phyloP scores from a whole-genome alignment of 257 asterid species.

The Solanum phureja region DNA sequence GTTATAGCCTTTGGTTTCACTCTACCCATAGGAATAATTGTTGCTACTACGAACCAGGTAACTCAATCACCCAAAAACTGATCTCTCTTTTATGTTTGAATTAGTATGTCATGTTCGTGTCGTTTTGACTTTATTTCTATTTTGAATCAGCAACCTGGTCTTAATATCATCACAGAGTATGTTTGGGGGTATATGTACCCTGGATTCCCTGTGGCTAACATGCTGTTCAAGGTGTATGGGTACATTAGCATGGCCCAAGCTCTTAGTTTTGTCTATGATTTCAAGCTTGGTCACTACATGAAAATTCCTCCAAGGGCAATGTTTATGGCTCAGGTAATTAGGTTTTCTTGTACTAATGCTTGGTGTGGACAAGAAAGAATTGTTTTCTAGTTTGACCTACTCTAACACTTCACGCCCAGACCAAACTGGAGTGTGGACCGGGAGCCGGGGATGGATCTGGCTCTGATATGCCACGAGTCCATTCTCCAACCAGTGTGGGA shows the following conservation, averaged over 20 bases:
- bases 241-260: conserved; percentile 64
- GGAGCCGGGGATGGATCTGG: not conserved
- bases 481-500: not conserved
- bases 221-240: conserved; percentile 56
- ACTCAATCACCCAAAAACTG: not conserved
- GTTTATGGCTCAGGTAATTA: conserved; percentile 51
- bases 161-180: conserved; percentile 47
- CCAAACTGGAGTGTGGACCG: not conserved
- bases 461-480: not conserved
- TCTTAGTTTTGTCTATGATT: conserved; percentile 31
- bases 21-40: conserved; percentile 44
- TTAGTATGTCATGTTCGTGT: not conserved
- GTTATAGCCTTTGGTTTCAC: conserved; percentile 33
- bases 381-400: not conserved
- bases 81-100: not conserved
- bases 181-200: conserved; percentile 42
- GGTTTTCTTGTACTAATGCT: not conserved
- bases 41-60: conserved; percentile 61
- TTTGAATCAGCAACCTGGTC: conserved; percentile 28
- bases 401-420: too few relatives aligned
- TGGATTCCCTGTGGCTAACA: conserved; percentile 52
- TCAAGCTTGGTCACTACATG: conserved; percentile 70
- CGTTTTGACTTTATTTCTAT: not conserved
- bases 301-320: conserved; percentile 64
- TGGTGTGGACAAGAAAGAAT: too few relatives aligned